Evolutionary conservation across 768 basidiomycete genomes (phyloP), one percentile per base, ranked within the genome.

Genomic region (Cyathus striatus): DNA sequence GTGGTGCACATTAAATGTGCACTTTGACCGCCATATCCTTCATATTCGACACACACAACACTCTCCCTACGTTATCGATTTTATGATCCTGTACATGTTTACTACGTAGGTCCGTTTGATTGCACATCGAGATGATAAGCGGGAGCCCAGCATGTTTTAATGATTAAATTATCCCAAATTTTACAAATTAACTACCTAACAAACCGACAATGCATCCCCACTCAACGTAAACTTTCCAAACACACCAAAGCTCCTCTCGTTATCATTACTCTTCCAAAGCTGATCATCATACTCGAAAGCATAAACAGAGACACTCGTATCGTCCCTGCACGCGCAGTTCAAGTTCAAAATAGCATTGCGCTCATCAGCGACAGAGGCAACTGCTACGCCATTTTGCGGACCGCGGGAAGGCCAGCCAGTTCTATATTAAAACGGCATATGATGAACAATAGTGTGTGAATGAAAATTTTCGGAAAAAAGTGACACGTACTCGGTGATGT

Each of bases 321-420:
- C 64, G 37, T 58, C 52, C 7, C 54, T 45, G 35, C 49, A 50
- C 3, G 63, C 66, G 42, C 66, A 68, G 48, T 66, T 68, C 16
- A 68, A 49, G 21, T 54, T 65, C 6, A 51, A 38, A 9, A 69
- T 46, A 1, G 68, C 69, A 12, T 51, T 57, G 16, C 49, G 49
- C 40, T 68, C 64, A 43, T 69, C 59, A 1, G n/a, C 38, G 6
- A 60, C 35, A 1, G 64, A 64, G 6, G 64, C 52, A 5, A 58
- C 60, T 1, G 64, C 68, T 0, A 37, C 54, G 17, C 64, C 61
- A 27, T 50, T 48, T 7, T 40, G 45, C 4, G 43, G 36, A 5
- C 69, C 69, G 20, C 66, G 57, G 7, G 69, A 69, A 7, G 68
- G 65, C 68, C 66, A 71, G 23, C 68, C 69, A 21, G 65, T 58